phyloP scores from a whole-genome alignment of 2,329 filamentous ascomycete species.

The Hymenotorrendiella dingleyae region DNA sequence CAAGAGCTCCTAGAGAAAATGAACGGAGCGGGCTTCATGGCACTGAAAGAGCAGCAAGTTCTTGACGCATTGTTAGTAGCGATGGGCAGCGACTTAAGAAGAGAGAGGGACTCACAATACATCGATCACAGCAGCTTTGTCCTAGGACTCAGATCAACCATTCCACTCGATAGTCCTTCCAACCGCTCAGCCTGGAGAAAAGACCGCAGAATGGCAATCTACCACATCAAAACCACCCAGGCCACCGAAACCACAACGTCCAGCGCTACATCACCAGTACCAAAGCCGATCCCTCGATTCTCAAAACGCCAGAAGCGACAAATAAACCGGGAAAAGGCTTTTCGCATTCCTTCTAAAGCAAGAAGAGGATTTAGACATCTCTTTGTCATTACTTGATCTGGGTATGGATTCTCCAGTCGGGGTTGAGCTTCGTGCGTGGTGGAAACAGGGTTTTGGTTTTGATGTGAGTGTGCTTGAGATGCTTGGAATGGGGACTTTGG shows the following conservation, averaged over 20 bases:
- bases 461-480: slow-evolving; percentile 11
- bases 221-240: background rate
- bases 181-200: slow-evolving; percentile 10
- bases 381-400: slow-evolving; percentile 1
- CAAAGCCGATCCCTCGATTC: background rate
- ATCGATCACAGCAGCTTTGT: background rate
- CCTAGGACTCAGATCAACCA: background rate
- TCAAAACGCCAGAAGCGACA: background rate
- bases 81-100: background rate
- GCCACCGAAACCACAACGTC: background rate
- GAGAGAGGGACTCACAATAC: background rate
- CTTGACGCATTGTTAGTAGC: background rate
- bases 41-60: background rate
- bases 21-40: background rate
- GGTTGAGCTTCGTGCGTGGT: slow-evolving; percentile 17
- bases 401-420: slow-evolving; percentile 15
- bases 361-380: slow-evolving; percentile 1
- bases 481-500: slow-evolving; percentile 1
- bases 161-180: slow-evolving; percentile 5
- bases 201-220: slow-evolving; percentile 11
- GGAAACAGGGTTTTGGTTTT: slow-evolving; percentile 5
- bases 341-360: slow-evolving; percentile 3
- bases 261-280: background rate
- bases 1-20: background rate
- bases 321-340: slow-evolving; percentile 3